These are phyloP conservation scores for Neolentinus lepideus DNA, from an alignment of 1,284 basidiomycete genomes.

Conservation along the genomic window DNA sequence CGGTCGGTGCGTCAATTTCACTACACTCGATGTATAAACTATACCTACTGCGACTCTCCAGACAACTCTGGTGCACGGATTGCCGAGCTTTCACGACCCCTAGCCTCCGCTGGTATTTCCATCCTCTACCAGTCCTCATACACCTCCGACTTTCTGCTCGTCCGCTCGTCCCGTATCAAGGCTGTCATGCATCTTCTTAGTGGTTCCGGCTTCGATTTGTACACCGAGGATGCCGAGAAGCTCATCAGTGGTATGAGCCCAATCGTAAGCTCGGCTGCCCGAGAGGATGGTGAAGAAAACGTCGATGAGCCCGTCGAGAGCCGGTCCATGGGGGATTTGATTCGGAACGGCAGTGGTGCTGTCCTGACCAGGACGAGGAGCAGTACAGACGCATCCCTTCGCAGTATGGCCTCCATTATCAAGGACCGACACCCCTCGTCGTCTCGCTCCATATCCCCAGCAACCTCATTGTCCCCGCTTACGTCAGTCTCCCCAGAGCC, in stretches of 20 bases:
- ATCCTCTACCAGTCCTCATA: constrained; percentile 84
- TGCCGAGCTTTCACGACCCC: constrained; percentile 69
- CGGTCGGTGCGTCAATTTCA: constrained; percentile 38
- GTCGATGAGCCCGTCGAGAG: background rate
- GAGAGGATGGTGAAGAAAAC: constrained; percentile 10
- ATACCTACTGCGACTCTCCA: constrained; percentile 16
- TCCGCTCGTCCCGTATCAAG: constrained; percentile 56
- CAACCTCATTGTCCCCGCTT: background rate
- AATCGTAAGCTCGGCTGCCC: constrained; percentile 28
- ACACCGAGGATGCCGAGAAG: constrained; percentile 44
- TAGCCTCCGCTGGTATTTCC: constrained; percentile 75
- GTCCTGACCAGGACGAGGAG: constrained; percentile 38
- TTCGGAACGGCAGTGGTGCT: constrained; percentile 29
- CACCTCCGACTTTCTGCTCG: constrained; percentile 81
- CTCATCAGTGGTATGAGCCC: constrained; percentile 14
- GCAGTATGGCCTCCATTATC: constrained; percentile 4
- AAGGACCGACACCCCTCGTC: constrained; percentile 1
- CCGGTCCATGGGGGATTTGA: constrained; percentile 26
- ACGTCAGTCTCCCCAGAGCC: constrained; percentile 2
- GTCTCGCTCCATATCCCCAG: constrained; percentile 9
- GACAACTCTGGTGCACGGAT: constrained; percentile 70
- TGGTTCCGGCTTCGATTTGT: constrained; percentile 60
- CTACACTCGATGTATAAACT: constrained; percentile 4
- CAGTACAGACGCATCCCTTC: constrained; percentile 25
- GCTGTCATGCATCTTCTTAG: constrained; percentile 57